Evolutionary conservation across 2,329 filamentous ascomycete species (phyloP).

Genomic region (Penicillium janthinellum): DNA sequence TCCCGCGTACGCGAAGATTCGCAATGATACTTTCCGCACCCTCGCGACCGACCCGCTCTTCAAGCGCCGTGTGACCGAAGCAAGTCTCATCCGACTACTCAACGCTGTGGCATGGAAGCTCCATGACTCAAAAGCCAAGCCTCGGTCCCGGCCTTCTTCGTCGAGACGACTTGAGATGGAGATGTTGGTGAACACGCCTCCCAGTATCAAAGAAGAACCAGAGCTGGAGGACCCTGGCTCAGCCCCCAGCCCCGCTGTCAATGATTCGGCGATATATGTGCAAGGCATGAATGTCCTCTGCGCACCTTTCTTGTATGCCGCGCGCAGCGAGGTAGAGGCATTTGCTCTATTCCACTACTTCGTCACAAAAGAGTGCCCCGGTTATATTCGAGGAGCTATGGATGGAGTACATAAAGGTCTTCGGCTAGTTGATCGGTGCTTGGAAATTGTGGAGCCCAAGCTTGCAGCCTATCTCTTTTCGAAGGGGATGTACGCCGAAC

Average conservation of each 20-base stretch:
- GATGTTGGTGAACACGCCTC: slow-evolving; percentile 40
- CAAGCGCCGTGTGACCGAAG: slow-evolving; percentile 90
- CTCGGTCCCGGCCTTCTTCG: slow-evolving; percentile 43
- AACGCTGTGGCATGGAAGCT: slow-evolving; percentile 95
- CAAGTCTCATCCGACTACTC: slow-evolving; percentile 87
- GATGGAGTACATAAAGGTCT: slow-evolving; percentile 93
- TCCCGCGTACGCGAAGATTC: slow-evolving; percentile 94
- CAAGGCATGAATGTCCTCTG: slow-evolving; percentile 99
- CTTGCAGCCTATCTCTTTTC: slow-evolving; percentile 79
- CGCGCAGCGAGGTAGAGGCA: slow-evolving; percentile 90
- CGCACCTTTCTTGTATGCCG: slow-evolving; percentile 92
- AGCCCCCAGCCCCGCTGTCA: slow-evolving; percentile 41
- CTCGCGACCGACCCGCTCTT: slow-evolving; percentile 97
- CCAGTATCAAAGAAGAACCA: slow-evolving; percentile 42
- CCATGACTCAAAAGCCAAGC: slow-evolving; percentile 69
- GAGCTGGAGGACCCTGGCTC: slow-evolving; percentile 17
- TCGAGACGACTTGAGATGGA: slow-evolving; percentile 52
- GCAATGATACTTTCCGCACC: slow-evolving; percentile 97
- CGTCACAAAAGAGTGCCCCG: slow-evolving; percentile 84
- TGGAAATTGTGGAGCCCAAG: slow-evolving; percentile 88
- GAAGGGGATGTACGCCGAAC: slow-evolving; percentile 86
- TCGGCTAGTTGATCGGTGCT: slow-evolving; percentile 84
- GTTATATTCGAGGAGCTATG: slow-evolving; percentile 94
- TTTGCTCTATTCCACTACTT: slow-evolving; percentile 89
- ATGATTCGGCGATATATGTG: slow-evolving; percentile 83